phyloP scores from a whole-genome alignment of 1,284 basidiomycete species.

The Cerrena zonata region DNA sequence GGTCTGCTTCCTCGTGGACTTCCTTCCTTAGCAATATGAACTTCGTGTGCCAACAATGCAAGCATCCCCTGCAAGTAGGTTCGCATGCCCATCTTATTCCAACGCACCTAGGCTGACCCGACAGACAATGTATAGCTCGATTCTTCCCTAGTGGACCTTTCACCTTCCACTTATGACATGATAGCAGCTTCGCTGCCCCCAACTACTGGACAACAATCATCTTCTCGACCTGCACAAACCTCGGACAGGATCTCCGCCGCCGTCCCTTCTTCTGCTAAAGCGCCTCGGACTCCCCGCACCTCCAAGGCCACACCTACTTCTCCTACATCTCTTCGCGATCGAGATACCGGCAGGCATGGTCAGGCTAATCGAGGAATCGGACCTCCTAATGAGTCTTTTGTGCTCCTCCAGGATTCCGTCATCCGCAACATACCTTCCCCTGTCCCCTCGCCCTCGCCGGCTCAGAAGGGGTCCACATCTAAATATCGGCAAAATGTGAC shows the following conservation, averaged over 20 bases:
- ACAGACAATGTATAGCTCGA: constrained; percentile 57
- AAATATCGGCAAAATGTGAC: constrained; percentile 24
- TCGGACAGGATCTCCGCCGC: constrained; percentile 54
- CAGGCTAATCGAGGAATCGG: constrained; percentile 44
- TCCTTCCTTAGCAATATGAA: constrained; percentile 38
- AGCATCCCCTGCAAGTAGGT: constrained; percentile 74
- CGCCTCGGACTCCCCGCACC: constrained; percentile 52
- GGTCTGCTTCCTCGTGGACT: not conserved
- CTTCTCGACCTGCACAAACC: constrained; percentile 35
- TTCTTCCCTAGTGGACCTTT: constrained; percentile 75
- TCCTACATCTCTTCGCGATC: constrained; percentile 39
- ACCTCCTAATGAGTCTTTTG: constrained; percentile 78
- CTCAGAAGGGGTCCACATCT: constrained; percentile 36
- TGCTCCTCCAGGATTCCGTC: constrained; percentile 80
- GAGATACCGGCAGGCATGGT: constrained; percentile 46
- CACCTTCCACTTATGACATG: constrained; percentile 81
- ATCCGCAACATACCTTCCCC: constrained; percentile 57
- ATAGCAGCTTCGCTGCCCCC: constrained; percentile 70
- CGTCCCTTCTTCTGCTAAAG: constrained; percentile 54
- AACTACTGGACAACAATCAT: constrained; percentile 38
- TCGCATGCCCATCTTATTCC: not conserved
- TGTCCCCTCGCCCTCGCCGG: constrained; percentile 32
- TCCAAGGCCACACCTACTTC: constrained; percentile 31
- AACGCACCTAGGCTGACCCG: constrained; percentile 17
- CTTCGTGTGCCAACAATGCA: constrained; percentile 79